A percentile compares a stretch with the other conserved stretches of the same genome.
These are phyloP conservation scores for Cucurbitaria berberidis DNA, from an alignment of 2,329 filamentous ascomycete species.

Conservation along the genomic window DNA sequence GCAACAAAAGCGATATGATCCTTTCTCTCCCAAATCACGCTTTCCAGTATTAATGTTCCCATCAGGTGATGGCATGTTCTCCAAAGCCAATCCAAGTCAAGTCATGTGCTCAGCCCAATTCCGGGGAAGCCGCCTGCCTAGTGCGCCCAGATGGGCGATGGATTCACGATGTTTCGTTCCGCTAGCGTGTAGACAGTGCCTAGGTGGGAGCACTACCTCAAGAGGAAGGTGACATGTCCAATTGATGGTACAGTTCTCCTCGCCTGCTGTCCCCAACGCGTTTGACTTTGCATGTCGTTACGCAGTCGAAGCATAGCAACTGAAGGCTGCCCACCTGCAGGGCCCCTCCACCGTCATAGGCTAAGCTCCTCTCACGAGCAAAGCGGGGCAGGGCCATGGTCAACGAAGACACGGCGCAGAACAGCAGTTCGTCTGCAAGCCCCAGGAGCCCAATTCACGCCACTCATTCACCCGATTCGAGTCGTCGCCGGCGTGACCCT, in stretches of 20 bases:
- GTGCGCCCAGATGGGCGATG: slow-evolving; percentile 10
- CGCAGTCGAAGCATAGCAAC: slow-evolving; percentile 21
- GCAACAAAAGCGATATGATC: slow-evolving; percentile 38
- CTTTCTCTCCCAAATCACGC: slow-evolving; percentile 6
- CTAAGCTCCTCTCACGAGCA: slow-evolving; percentile 13
- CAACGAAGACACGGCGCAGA: slow-evolving; percentile 15
- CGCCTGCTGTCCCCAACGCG: slow-evolving; percentile 5
- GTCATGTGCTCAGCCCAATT: neutral
- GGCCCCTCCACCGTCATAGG: slow-evolving; percentile 28
- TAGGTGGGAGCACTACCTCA: no score
- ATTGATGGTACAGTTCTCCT: slow-evolving; percentile 8
- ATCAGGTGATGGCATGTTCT: no score
- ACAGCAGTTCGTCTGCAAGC: slow-evolving; percentile 19
- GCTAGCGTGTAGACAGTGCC: slow-evolving; percentile 15
- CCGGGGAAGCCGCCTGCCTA: slow-evolving; percentile 26
- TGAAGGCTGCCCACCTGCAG: no score
- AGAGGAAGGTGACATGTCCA: neutral
- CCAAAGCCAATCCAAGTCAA: no score
- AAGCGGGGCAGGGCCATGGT: slow-evolving; percentile 25
- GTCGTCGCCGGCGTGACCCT: slow-evolving; percentile 12
- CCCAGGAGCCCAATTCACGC: slow-evolving; percentile 21
- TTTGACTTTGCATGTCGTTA: slow-evolving; percentile 17
- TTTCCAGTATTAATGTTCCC: neutral
- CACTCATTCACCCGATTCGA: slow-evolving; percentile 17
- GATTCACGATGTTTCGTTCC: slow-evolving; percentile 13